Conservation (phyloP, 495 filamentous ascomycete species). For the Aspergillus cristatus region DNA sequence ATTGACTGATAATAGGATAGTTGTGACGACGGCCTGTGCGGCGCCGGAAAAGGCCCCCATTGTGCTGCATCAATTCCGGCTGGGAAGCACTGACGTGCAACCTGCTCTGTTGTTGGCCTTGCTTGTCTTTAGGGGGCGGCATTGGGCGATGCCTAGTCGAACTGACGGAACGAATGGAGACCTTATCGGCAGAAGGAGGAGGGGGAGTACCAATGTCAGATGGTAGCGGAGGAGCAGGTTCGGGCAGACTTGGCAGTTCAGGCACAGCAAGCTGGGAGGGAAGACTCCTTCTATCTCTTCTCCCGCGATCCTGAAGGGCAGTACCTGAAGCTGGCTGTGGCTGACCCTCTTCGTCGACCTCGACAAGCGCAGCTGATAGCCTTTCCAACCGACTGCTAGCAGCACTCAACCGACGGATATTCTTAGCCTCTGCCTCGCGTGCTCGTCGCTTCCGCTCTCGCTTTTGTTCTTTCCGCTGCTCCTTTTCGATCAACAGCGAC, state of each 20-base stretch:
- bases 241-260: conserved; percentile 67
- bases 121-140: conserved; percentile 77
- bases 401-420: conserved; percentile 70
- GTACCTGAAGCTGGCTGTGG: conserved; percentile 24
- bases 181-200: conserved; percentile 64
- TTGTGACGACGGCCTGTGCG: conserved; percentile 50
- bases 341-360: conserved; percentile 64
- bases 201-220: conserved; percentile 38
- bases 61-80: conserved; percentile 49
- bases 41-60: conserved; percentile 46
- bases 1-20: conserved; percentile 64
- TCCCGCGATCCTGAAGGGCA: conserved; percentile 33
- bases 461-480: conserved; percentile 78
- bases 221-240: conserved; percentile 31
- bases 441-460: conserved; percentile 81
- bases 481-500: conserved; percentile 90
- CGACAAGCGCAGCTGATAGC: conserved; percentile 60
- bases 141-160: conserved; percentile 64
- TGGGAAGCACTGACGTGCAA: conserved; percentile 72
- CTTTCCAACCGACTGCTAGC: conserved; percentile 77
- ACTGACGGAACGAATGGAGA: conserved; percentile 59
- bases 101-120: conserved; percentile 64
- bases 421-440: conserved; percentile 71
- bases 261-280: conserved; percentile 43
- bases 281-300: conserved; percentile 49